Evolutionary conservation across 169 alveolate genomes (phyloP).

Genomic region (Cryptosporidium sp.): DNA sequence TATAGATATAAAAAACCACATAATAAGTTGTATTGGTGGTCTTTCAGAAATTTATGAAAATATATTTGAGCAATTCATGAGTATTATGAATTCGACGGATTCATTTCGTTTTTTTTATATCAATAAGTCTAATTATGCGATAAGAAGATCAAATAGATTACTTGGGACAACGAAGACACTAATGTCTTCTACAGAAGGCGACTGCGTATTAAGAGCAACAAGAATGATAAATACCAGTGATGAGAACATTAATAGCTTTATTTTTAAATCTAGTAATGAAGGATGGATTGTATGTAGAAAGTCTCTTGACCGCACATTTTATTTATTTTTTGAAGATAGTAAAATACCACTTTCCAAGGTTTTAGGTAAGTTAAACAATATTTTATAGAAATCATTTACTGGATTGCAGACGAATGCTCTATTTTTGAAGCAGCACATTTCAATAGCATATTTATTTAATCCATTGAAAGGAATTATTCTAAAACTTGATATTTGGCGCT

Average conservation of each 20-base stretch:
- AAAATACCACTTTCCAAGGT: slow-evolving; percentile 22
- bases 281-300: slow-evolving; percentile 71
- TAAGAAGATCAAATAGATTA: slow-evolving; percentile 65
- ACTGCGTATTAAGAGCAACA: slow-evolving; percentile 32
- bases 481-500: background rate
- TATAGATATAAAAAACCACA: slow-evolving; percentile 19
- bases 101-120: slow-evolving; percentile 42
- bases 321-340: slow-evolving; percentile 60
- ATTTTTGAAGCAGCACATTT: slow-evolving; percentile 51
- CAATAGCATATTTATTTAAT: slow-evolving; percentile 40
- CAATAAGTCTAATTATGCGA: slow-evolving; percentile 39
- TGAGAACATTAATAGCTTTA: background rate
- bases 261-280: slow-evolving; percentile 36
- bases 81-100: slow-evolving; percentile 53
- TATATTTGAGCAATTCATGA: slow-evolving; percentile 28
- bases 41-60: background rate
- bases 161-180: slow-evolving; percentile 50
- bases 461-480: background rate
- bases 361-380: slow-evolving; percentile 33
- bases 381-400: background rate
- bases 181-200: slow-evolving; percentile 70
- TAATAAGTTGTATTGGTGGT: slow-evolving; percentile 42
- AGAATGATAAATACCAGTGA: background rate
- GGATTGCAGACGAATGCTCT: slow-evolving; percentile 34
- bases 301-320: slow-evolving; percentile 48